These are phyloP conservation scores for Trichaptum fuscoviolaceum DNA, from an alignment of 768 basidiomycete species.

Conservation along the genomic window DNA sequence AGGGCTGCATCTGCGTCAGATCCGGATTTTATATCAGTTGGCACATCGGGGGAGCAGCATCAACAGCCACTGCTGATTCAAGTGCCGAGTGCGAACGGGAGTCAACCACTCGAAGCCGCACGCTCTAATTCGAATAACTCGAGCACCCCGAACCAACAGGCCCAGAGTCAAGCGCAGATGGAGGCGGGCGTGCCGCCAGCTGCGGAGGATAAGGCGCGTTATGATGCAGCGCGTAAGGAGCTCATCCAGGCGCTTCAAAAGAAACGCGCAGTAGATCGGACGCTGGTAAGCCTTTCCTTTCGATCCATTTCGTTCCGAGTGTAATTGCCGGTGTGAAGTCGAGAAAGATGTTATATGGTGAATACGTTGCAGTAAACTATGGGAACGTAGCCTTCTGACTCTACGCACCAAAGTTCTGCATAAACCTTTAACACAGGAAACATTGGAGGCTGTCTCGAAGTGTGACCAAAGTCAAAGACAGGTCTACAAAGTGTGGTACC, in stretches of 20 bases:
- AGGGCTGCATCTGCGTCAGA: neutral
- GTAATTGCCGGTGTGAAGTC: neutral
- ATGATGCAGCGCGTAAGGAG: conserved; percentile 71
- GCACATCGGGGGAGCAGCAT: neutral
- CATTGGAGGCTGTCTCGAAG: too few relatives aligned
- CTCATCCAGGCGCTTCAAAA: conserved; percentile 67
- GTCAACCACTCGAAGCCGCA: neutral
- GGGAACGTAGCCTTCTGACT: too few relatives aligned
- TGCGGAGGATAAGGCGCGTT: conserved; percentile 65
- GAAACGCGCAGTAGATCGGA: conserved; percentile 71
- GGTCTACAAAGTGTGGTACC: too few relatives aligned
- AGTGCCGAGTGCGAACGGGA: neutral
- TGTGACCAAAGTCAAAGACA: too few relatives aligned
- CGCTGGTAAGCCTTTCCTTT: conserved; percentile 47
- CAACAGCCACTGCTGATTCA: neutral
- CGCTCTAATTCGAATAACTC: neutral
- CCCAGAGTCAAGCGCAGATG: neutral
- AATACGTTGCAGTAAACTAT: too few relatives aligned
- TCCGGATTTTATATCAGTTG: neutral
- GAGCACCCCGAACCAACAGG: neutral
- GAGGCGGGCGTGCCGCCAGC: conserved; percentile 29
- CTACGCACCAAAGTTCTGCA: too few relatives aligned
- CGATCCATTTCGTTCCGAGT: neutral
- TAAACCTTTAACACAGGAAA: too few relatives aligned
- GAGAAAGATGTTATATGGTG: too few relatives aligned